Evolutionary conservation across 768 basidiomycete genomes (phyloP), one percentile per base, ranked within the genome.

Genomic region (Krasilnikovozyma curviuscula): DNA sequence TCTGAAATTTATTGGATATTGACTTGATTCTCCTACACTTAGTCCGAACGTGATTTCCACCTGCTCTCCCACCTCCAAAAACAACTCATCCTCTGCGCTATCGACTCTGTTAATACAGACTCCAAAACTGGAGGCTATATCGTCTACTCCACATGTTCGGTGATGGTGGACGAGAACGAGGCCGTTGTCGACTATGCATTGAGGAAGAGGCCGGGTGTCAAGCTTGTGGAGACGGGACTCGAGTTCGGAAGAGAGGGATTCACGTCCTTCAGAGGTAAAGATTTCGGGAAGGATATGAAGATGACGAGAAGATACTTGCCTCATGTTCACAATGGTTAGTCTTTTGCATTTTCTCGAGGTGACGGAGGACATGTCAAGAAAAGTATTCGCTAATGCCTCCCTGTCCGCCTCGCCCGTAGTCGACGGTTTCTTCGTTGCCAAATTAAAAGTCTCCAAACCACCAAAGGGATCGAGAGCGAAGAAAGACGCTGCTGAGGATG

Each of bases 341-440:
- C 37, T 7, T 19, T 10, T 12, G n/a, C 28, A n/a, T 37, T 14
- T 7, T n/a, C n/a, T n/a, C n/a, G n/a, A n/a, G n/a, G n/a, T n/a
- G n/a, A n/a, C n/a, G n/a, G n/a, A n/a, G n/a, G n/a, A n/a, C n/a
- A n/a, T n/a, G n/a, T n/a, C n/a, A n/a, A n/a, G n/a, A n/a, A n/a
- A n/a, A n/a, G n/a, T n/a, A n/a, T n/a, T n/a, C n/a, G n/a, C n/a
- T n/a, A n/a, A n/a, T n/a, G n/a, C n/a, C n/a, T n/a, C n/a, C n/a
- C n/a, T n/a, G n/a, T n/a, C n/a, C n/a, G n/a, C n/a, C n/a, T n/a
- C n/a, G n/a, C n/a, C n/a, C n/a, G 16, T 40, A 57, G 56, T 97
- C 89, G 93, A 98, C 63, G 93, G 93, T 5, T 98, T 98, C 73
- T 98, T 74, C 64, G 89, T 97, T 47, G 91, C 91, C 50, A 97